Evolutionary conservation across 805 yeast genomes (phyloP).

Genomic region (Lachancea meyersii): DNA sequence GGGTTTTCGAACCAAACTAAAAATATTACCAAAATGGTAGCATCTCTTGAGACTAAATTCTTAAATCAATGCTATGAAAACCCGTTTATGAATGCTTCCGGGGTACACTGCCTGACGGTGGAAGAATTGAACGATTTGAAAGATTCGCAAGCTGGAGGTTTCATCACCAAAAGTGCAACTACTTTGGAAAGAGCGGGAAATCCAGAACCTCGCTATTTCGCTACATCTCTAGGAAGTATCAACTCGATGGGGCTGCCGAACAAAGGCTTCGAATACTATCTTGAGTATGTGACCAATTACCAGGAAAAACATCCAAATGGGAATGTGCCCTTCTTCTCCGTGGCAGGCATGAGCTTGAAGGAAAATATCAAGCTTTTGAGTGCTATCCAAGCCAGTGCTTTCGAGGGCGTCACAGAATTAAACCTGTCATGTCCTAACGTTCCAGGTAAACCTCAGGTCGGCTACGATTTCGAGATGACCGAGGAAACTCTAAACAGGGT

Average conservation of each 20-base stretch:
- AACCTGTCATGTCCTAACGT: slow-evolving; percentile 32
- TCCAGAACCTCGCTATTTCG: slow-evolving; percentile 28
- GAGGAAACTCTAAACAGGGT: slow-evolving; percentile 21
- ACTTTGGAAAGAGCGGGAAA: slow-evolving; percentile 25
- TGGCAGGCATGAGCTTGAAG: slow-evolving; percentile 30
- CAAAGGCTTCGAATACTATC: slow-evolving; percentile 27
- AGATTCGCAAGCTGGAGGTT: slow-evolving; percentile 24
- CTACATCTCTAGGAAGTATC: slow-evolving; percentile 31
- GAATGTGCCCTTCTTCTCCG: slow-evolving; percentile 23
- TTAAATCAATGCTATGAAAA: slow-evolving; percentile 19
- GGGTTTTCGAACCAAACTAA: background rate
- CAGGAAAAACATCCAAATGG: slow-evolving; percentile 16
- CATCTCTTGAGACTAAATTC: slow-evolving; percentile 19
- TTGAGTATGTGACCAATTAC: slow-evolving; percentile 21
- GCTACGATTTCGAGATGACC: slow-evolving; percentile 28
- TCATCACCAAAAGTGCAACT: slow-evolving; percentile 30
- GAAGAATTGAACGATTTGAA: slow-evolving; percentile 21
- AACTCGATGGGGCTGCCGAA: slow-evolving; percentile 33
- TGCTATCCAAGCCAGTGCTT: slow-evolving; percentile 25
- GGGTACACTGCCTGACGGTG: slow-evolving; percentile 30
- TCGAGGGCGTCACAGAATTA: slow-evolving; percentile 26
- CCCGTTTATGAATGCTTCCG: slow-evolving; percentile 32
- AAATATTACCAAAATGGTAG: slow-evolving; percentile 7
- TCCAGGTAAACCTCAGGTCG: slow-evolving; percentile 33
- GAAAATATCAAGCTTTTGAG: slow-evolving; percentile 23